These are phyloP conservation scores for Cymbidium sinense DNA, from an alignment of 106 monocot genomes.

Conservation along the genomic window DNA sequence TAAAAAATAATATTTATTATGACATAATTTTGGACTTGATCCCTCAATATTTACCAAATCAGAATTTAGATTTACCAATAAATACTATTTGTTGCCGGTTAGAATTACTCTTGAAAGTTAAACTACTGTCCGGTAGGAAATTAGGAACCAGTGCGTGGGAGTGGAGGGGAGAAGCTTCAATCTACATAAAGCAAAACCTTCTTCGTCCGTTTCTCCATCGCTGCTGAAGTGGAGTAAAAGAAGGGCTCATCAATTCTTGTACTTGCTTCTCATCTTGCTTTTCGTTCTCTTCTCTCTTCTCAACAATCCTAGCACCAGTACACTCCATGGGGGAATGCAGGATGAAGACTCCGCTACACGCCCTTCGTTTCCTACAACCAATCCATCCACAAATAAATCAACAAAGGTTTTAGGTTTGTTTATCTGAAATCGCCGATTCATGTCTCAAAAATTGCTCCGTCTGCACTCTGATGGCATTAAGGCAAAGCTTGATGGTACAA, in stretches of 20 bases:
- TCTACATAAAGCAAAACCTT: background rate
- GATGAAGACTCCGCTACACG: background rate
- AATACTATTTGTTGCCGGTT: no score
- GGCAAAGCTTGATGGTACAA: no score
- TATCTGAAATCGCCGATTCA: background rate
- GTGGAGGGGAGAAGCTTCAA: background rate
- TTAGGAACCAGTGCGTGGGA: background rate
- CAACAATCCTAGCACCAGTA: slow-evolving; percentile 18
- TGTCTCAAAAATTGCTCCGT: background rate
- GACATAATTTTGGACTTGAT: no score
- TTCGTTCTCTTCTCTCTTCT: slow-evolving; percentile 43
- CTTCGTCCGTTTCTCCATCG: background rate
- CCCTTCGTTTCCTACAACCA: slow-evolving; percentile 25
- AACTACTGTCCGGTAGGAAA: no score
- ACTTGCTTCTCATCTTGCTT: slow-evolving; percentile 31
- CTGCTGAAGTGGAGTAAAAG: slow-evolving; percentile 44
- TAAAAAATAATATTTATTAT: no score
- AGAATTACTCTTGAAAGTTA: no score
- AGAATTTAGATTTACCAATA: no score
- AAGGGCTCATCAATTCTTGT: slow-evolving; percentile 29
- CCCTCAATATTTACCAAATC: no score
- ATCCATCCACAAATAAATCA: slow-evolving; percentile 7
- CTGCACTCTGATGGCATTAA: background rate
- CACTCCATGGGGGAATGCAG: background rate
- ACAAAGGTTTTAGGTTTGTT: slow-evolving; percentile 7